These are phyloP conservation scores for Pythium guiyangense DNA, from an alignment of 352 stramenopile species.

Conservation along the genomic window DNA sequence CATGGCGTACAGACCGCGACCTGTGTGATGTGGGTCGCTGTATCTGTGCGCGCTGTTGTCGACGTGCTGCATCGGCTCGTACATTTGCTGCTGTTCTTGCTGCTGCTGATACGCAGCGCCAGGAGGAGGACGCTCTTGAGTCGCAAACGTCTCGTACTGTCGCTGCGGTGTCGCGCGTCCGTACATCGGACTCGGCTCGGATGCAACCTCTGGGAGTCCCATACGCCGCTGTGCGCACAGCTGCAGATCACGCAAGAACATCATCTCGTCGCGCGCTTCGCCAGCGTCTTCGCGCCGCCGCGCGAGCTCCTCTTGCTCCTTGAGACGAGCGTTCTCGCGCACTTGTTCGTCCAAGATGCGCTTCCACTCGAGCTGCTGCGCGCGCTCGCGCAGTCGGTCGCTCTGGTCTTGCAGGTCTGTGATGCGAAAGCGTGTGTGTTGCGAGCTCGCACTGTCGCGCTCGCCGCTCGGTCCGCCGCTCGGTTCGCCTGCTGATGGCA, in stretches of 20 bases:
- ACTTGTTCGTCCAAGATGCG: conserved; percentile 67
- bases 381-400: conserved; percentile 53
- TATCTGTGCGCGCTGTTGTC: not conserved
- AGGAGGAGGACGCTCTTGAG: conserved; percentile 1
- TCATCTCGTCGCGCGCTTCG: conserved; percentile 43
- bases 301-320: conserved; percentile 37
- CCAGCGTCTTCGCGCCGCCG: conserved; percentile 29
- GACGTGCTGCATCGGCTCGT: not conserved
- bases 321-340: conserved; percentile 57
- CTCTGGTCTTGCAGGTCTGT: conserved; percentile 45
- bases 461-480: conserved; percentile 1
- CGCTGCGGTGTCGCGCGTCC: not conserved
- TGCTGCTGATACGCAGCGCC: conserved; percentile 6
- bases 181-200: conserved; percentile 1
- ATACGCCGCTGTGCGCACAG: conserved; percentile 50
- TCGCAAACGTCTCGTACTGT: not conserved
- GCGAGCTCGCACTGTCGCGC: conserved; percentile 13
- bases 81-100: conserved; percentile 7
- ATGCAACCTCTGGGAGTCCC: conserved; percentile 3
- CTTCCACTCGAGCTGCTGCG: conserved; percentile 69
- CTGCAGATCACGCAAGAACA: conserved; percentile 50
- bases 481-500: conserved; percentile 5
- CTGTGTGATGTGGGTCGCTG: not conserved
- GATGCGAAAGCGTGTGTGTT: conserved; percentile 47
- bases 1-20: not conserved